Evolutionary conservation across 2,329 filamentous ascomycete species (phyloP), one percentile per base, ranked within the genome.

Genomic region (Verticillium tricorpus): DNA sequence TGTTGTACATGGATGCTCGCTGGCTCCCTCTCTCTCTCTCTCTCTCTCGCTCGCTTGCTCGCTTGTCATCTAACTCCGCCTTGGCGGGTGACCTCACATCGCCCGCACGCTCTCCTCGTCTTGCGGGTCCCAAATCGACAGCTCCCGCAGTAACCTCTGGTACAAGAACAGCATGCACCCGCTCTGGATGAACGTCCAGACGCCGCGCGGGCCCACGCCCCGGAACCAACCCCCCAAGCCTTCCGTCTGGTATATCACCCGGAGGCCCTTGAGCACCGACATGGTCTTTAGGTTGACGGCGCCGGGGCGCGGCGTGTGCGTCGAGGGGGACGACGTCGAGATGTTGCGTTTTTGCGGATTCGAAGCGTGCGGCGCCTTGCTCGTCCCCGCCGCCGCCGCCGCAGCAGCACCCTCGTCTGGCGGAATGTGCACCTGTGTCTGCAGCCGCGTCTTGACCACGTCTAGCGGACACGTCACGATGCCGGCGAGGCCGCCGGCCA

Each of bases 151-250:
- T 61, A 98, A 80, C 63, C 89, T 90, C 78, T 98, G 94, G 75
- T 98, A 98, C 74, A 97, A 81, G 69, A 98, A 93, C 72, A 98
- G 81, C 94, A 98, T 98, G 67, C 92, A 96, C 52, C 93, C 91
- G 71, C 91, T 97, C 79, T 99, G 95, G 62, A 98, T 92, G 71
- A 94, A 97, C 25, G 95, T 99, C 95, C 95, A 99, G 15, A 98
- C 92, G 62, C 89, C 89, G 60, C 95, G 86, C 1, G 95, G 95
- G 0, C 94, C 94, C 1, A 99, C 94, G 31, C 95, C 95, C 62
- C 95, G 87, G 77, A 99, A 99, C 88, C 92, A 96, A 1, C 95
- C 96, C 2, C 85, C 85, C 17, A 98, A 69, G 1, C 95, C 95
- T 76, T 99, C 95, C 6, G 90, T 92, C 67, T 85, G 87, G 78